A percentile compares a stretch with the other conserved stretches of the same genome.
phyloP scores from a whole-genome alignment of 495 filamentous ascomycete genomes.

The Corynascus novoguineensis region DNA sequence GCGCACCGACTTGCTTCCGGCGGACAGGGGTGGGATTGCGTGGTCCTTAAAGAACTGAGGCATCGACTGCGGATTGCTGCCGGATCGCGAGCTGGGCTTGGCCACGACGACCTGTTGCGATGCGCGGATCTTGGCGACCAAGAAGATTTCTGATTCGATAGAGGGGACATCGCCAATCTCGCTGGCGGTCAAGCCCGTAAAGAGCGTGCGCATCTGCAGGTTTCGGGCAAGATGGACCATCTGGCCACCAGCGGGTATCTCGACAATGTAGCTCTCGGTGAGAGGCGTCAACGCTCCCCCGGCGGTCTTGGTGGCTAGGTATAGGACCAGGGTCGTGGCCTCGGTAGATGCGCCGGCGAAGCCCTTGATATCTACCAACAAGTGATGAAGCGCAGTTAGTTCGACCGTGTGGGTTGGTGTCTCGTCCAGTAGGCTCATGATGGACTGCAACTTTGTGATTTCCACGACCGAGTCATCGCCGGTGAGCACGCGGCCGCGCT shows the following conservation, averaged over 20 bases:
- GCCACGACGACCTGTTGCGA: slow-evolving; percentile 47
- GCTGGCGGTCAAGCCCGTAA: slow-evolving; percentile 71
- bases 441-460: slow-evolving; percentile 82
- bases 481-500: slow-evolving; percentile 79
- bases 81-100: slow-evolving; percentile 45
- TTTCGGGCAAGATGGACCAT: slow-evolving; percentile 54
- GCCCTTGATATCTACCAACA: slow-evolving; percentile 76
- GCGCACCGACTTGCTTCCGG: slow-evolving; percentile 56
- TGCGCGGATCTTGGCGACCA: slow-evolving; percentile 76
- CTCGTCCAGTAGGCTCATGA: slow-evolving; percentile 89
- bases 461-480: slow-evolving; percentile 91
- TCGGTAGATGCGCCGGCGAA: slow-evolving; percentile 68
- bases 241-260: slow-evolving; percentile 67
- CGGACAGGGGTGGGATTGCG: slow-evolving; percentile 38
- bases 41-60: slow-evolving; percentile 35
- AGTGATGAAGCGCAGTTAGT: slow-evolving; percentile 68
- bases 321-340: slow-evolving; percentile 69
- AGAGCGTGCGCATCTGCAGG: slow-evolving; percentile 73
- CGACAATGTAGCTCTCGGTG: slow-evolving; percentile 76
- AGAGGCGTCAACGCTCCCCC: slow-evolving; percentile 58
- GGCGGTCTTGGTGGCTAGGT: slow-evolving; percentile 65
- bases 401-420: slow-evolving; percentile 63
- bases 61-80: slow-evolving; percentile 32
- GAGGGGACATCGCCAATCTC: slow-evolving; percentile 77
- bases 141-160: slow-evolving; percentile 62